A percentile compares a stretch with the other conserved stretches of the same genome.
Evolutionary conservation across 129 eudicot genomes (phyloP).

Genomic region (Heracleum sosnowskyi): DNA sequence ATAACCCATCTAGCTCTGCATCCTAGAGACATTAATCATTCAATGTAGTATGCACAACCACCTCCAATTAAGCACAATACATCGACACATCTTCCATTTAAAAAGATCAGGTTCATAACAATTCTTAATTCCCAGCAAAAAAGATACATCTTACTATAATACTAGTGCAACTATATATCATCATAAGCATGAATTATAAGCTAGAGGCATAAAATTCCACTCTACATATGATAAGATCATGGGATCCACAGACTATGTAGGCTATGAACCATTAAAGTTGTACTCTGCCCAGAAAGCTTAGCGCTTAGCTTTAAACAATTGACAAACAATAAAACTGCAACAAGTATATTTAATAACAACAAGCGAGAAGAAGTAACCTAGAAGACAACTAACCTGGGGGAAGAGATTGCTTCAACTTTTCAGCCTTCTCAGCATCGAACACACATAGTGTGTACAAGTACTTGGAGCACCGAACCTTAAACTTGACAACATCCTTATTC

Average conservation of each 20-base stretch:
- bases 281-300: background rate
- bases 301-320: too few species aligned
- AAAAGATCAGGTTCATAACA: background rate
- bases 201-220: background rate
- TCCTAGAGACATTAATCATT: background rate
- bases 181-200: background rate
- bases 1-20: background rate
- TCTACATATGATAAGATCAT: background rate
- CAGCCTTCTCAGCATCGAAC: slow-evolving; percentile 2
- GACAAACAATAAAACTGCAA: background rate
- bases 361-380: background rate
- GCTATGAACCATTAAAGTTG: background rate
- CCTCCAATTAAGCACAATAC: background rate
- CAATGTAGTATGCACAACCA: background rate
- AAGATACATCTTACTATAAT: background rate
- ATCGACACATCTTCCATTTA: background rate
- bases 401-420: slow-evolving; percentile 10
- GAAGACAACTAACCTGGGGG: slow-evolving; percentile 3
- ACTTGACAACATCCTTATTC: background rate
- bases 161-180: background rate
- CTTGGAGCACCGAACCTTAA: slow-evolving; percentile 1
- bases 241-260: background rate
- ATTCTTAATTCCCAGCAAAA: background rate
- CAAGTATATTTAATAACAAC: background rate
- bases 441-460: slow-evolving; percentile 7